Conservation (phyloP, 495 filamentous ascomycete species). For the Aspergillus ellipticus region DNA sequence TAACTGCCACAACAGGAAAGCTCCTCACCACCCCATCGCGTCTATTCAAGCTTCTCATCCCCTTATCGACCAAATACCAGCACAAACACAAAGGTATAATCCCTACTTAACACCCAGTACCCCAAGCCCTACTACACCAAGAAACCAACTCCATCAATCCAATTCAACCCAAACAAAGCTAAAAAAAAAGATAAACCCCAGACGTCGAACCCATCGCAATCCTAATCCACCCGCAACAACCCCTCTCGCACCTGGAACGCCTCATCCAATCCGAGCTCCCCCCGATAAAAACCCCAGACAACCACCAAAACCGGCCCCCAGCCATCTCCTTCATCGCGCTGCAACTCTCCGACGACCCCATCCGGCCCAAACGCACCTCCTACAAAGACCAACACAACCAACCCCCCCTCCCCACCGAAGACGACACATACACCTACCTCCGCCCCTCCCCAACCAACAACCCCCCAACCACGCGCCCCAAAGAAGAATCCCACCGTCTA, state of each 20-base stretch:
- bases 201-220: slow-evolving; percentile 80
- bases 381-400: slow-evolving; percentile 22
- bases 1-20: slow-evolving; percentile 73
- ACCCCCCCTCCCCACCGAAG: slow-evolving; percentile 20
- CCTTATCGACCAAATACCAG: slow-evolving; percentile 60
- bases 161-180: slow-evolving; percentile 4
- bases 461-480: slow-evolving; percentile 15
- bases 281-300: slow-evolving; percentile 54
- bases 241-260: slow-evolving; percentile 86
- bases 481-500: slow-evolving; percentile 41
- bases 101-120: no score
- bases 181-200: no score
- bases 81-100: slow-evolving; percentile 48
- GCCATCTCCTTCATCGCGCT: slow-evolving; percentile 77
- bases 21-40: slow-evolving; percentile 86
- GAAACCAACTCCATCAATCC: no score
- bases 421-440: slow-evolving; percentile 35
- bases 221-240: slow-evolving; percentile 87
- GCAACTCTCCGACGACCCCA: slow-evolving; percentile 61
- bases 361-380: slow-evolving; percentile 43
- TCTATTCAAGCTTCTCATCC: slow-evolving; percentile 84
- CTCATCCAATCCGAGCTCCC: slow-evolving; percentile 88
- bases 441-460: slow-evolving; percentile 23
- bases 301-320: slow-evolving; percentile 63
- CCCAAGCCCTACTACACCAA: background rate